phyloP scores from a whole-genome alignment of 257 asterid genomes.

The Forsythia suspensa region DNA sequence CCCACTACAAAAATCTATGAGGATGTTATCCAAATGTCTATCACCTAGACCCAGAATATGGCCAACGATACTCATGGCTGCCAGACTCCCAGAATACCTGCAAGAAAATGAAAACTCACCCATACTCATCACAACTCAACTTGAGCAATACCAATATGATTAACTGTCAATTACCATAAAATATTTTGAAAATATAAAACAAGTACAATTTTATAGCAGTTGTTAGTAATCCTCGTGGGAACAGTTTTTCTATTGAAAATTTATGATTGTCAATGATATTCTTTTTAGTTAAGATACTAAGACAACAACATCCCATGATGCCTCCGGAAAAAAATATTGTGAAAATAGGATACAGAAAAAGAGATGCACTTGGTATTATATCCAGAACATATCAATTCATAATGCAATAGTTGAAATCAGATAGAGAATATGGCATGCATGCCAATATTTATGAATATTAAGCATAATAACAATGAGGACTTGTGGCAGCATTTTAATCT shows the following conservation, averaged over 20 bases:
- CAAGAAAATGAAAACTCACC: constrained; percentile 25
- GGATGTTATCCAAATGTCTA: constrained; percentile 97
- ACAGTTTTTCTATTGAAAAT: not conserved
- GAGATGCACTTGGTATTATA: constrained; percentile 7
- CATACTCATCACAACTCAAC: constrained; percentile 14
- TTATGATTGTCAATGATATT: not conserved
- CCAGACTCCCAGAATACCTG: constrained; percentile 95
- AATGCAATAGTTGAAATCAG: constrained; percentile 7
- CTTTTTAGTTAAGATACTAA: not conserved
- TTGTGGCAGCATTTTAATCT: constrained; percentile 16
- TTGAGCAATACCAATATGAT: constrained; percentile 17
- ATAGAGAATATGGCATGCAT: constrained; percentile 10
- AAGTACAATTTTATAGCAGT: not conserved
- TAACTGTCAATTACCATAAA: not conserved
- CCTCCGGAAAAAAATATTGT: constrained; percentile 2
- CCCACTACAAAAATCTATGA: constrained; percentile 86
- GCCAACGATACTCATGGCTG: constrained; percentile 96
- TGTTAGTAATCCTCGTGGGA: not conserved
- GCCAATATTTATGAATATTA: constrained; percentile 1
- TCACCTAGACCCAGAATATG: constrained; percentile 97
- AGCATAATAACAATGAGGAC: constrained; percentile 13
- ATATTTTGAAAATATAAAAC: not conserved
- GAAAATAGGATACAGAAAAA: constrained; percentile 14
- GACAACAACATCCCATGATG: constrained; percentile 14
- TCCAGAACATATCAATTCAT: constrained; percentile 22